phyloP scores from a whole-genome alignment of 106 monocot species.

The Acorus calamus region DNA sequence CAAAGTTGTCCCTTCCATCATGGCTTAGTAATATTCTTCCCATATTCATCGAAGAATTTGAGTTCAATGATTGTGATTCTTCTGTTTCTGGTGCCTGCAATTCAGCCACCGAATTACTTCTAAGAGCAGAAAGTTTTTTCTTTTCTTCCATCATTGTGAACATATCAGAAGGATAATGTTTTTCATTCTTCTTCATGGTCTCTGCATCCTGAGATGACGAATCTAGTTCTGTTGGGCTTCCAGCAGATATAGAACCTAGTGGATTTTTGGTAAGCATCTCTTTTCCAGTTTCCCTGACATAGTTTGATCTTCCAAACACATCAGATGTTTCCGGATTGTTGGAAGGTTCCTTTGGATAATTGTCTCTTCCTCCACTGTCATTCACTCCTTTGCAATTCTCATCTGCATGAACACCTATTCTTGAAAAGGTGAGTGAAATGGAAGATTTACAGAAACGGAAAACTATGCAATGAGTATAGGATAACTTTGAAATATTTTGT shows the following conservation, averaged over 20 bases:
- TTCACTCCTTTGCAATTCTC: constrained; percentile 24
- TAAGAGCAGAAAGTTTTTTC: constrained; percentile 14
- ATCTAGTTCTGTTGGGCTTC: constrained; percentile 42
- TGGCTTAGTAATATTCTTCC: constrained; percentile 11
- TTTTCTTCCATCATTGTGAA: constrained; percentile 24
- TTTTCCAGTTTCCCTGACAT: constrained; percentile 18
- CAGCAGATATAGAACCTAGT: constrained; percentile 36
- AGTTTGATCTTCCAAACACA: constrained; percentile 27
- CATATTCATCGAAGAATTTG: constrained; percentile 12
- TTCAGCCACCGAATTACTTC: constrained; percentile 25
- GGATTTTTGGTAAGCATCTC: constrained; percentile 11
- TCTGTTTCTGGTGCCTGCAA: constrained; percentile 13
- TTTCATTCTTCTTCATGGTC: constrained; percentile 26
- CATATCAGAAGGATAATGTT: constrained; percentile 22
- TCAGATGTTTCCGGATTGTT: constrained; percentile 46
- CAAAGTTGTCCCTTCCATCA: constrained; percentile 9
- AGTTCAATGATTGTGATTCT: constrained; percentile 20
- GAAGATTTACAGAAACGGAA: no score
- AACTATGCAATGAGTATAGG: no score
- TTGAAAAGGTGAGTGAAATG: constrained; percentile 1
- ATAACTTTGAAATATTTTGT: no score
- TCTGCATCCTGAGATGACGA: constrained; percentile 48
- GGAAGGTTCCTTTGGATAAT: constrained; percentile 35
- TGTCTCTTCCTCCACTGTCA: constrained; percentile 44
- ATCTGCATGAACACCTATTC: constrained; percentile 27